A percentile compares a stretch with the other conserved stretches of the same genome.
Conservation (phyloP, 768 basidiomycete genomes). For the Suillus occidentalis region DNA sequence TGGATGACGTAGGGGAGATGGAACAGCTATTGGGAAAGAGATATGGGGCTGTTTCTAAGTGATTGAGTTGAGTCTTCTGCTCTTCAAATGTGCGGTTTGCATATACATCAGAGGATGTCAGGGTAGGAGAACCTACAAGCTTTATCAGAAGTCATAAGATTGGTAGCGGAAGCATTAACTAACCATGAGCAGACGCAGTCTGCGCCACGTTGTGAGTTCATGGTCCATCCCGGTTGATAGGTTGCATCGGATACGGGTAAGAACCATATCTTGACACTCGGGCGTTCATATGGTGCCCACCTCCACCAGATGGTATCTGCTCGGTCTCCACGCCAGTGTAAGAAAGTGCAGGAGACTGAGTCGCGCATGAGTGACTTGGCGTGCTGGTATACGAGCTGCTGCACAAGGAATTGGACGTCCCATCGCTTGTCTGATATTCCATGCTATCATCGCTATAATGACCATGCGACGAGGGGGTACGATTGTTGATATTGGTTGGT, state of each 20-base stretch:
- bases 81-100: slow-evolving; percentile 52
- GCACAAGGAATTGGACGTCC: slow-evolving; percentile 41
- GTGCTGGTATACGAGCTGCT: slow-evolving; percentile 45
- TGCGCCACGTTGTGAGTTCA: slow-evolving; percentile 31
- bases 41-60: slow-evolving; percentile 55
- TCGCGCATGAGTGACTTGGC: slow-evolving; percentile 39
- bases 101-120: slow-evolving; percentile 48
- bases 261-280: slow-evolving; percentile 54
- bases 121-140: slow-evolving; percentile 58
- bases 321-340: slow-evolving; percentile 36
- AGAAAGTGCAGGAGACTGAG: slow-evolving; percentile 47
- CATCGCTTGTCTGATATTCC: slow-evolving; percentile 50
- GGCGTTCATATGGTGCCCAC: slow-evolving; percentile 32
- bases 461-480: slow-evolving; percentile 39
- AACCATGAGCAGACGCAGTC: slow-evolving; percentile 29
- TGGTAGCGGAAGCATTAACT: slow-evolving; percentile 25
- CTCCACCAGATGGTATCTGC: slow-evolving; percentile 18
- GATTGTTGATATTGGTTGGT: slow-evolving; percentile 31
- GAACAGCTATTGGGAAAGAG: slow-evolving; percentile 68
- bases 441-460: slow-evolving; percentile 43
- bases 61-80: slow-evolving; percentile 43
- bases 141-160: slow-evolving; percentile 31
- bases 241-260: slow-evolving; percentile 44
- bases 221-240: slow-evolving; percentile 30
- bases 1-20: slow-evolving; percentile 67